Base-by-base conservation (phyloP, 164 flowering plant species). In the Vitis amurensis region DNA sequence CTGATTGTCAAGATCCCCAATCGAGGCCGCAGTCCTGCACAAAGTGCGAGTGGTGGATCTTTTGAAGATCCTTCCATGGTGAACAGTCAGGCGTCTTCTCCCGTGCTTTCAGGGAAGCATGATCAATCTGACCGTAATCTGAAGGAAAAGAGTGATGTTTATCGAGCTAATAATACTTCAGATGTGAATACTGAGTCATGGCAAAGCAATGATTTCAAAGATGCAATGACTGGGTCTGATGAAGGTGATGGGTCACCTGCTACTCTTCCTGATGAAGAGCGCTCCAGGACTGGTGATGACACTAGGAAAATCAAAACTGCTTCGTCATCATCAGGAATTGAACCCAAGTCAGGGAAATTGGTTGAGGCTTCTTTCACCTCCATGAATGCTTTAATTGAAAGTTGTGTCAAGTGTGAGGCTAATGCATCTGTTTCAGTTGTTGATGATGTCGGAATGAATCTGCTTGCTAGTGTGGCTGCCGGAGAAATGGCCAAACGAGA, bases 391-490 rank as follows among this genome's bases (percentile, higher is more conserved):
- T 72, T 85, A 60, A 70, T 83, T 67, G 88, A 85, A 17, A 79
- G 86, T 65, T 85, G 84, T 76, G 83, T 72, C 1, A 83, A 84
- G 74, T 67, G 92, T 9, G 87, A 86, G 74, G 83, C 88, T n/a
- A 81, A 77, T 75, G 71, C 80, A 14, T 71, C 86, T 15, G 14
- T 80, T 53, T 72, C 89, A 11, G 80, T 67, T 61, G 92, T 80
- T 31, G 98, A 92, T 79, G 97, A 89, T 78, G 79, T 76, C 68
- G 98, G 98, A 48, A 94, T 94, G 91, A 88, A 91, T 78, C 75
- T 94, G 63, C 97, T 94, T 78, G 97, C 97, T 44, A 92, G 88
- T 91, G 97, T 91, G 68, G 98, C 98, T 72, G 88, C 97, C 68
- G 95, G 89, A 64, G 96, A 92, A 77, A 86, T 91, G 65, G 77